These are phyloP conservation scores for Erythrophleum fordii DNA, from an alignment of 306 rosid species.

Conservation along the genomic window DNA sequence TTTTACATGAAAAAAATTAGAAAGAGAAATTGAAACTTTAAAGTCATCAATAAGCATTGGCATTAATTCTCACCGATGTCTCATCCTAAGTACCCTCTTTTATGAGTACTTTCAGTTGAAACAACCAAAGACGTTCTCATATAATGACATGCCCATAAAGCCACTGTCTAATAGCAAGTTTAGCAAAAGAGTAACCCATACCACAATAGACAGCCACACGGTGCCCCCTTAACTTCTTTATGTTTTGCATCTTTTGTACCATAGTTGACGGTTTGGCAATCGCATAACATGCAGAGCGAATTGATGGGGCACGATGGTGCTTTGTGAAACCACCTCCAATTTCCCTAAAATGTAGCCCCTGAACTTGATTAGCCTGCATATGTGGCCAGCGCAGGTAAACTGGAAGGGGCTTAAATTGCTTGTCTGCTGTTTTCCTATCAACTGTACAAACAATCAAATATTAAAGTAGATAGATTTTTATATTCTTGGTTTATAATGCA, in stretches of 20 bases:
- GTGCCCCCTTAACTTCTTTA: slow-evolving; percentile 86
- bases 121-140: slow-evolving; percentile 22
- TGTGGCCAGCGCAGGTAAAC: slow-evolving; percentile 87
- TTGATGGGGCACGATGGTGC: slow-evolving; percentile 86
- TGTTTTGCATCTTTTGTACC: slow-evolving; percentile 87
- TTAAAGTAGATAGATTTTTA: slow-evolving; percentile 23
- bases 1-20: slow-evolving; percentile 14
- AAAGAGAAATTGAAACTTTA: slow-evolving; percentile 29
- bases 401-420: slow-evolving; percentile 57
- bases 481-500: slow-evolving; percentile 10
- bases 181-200: slow-evolving; percentile 47
- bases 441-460: slow-evolving; percentile 55
- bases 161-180: slow-evolving; percentile 32
- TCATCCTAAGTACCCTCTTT: slow-evolving; percentile 38
- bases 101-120: slow-evolving; percentile 1
- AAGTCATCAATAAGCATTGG: slow-evolving; percentile 1
- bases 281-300: slow-evolving; percentile 90
- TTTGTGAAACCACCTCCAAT: slow-evolving; percentile 88
- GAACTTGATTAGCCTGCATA: slow-evolving; percentile 88
- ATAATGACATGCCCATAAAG: slow-evolving; percentile 31
- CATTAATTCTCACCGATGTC: slow-evolving; percentile 18
- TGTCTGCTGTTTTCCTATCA: slow-evolving; percentile 50
- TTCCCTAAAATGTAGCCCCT: slow-evolving; percentile 77
- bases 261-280: slow-evolving; percentile 90
- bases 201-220: slow-evolving; percentile 94